Evolutionary conservation across 495 filamentous ascomycete species (phyloP).

Genomic region (Venustampulla echinocandica): DNA sequence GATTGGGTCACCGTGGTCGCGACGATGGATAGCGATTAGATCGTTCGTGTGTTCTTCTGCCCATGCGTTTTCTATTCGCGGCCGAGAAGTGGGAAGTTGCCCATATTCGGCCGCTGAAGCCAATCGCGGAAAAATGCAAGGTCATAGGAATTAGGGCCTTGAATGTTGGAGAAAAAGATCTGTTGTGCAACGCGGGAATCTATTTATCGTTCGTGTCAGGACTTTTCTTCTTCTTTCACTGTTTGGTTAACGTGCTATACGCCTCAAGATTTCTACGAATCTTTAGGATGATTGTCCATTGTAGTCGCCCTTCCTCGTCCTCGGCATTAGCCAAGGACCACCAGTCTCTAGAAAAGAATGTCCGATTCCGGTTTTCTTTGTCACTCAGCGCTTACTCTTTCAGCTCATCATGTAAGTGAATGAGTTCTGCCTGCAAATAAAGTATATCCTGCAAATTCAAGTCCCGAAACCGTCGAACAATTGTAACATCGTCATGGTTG

Average conservation of each 20-base stretch:
- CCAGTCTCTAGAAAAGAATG: slow-evolving; percentile 16
- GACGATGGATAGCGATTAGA: slow-evolving; percentile 12
- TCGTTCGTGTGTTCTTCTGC: slow-evolving; percentile 2
- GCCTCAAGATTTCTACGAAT: slow-evolving; percentile 15
- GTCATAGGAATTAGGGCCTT: slow-evolving; percentile 6
- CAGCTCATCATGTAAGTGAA: slow-evolving; percentile 18
- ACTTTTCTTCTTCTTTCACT: no score
- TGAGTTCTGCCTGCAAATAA: slow-evolving; percentile 27
- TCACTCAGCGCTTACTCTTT: slow-evolving; percentile 19
- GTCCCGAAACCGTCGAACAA: slow-evolving; percentile 19
- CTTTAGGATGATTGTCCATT: slow-evolving; percentile 16
- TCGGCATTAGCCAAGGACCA: slow-evolving; percentile 7
- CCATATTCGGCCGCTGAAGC: slow-evolving; percentile 13
- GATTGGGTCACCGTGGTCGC: not conserved
- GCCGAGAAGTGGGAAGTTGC: slow-evolving; percentile 13
- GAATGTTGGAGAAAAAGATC: slow-evolving; percentile 9
- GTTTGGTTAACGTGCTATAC: slow-evolving; percentile 20
- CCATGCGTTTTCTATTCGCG: slow-evolving; percentile 8
- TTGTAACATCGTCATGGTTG: slow-evolving; percentile 20
- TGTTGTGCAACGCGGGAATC: not conserved
- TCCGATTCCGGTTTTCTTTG: slow-evolving; percentile 1
- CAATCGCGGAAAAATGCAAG: slow-evolving; percentile 12
- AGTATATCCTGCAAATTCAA: slow-evolving; percentile 25
- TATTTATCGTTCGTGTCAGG: not conserved
- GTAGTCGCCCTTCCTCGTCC: slow-evolving; percentile 6